A percentile compares a stretch with the other conserved stretches of the same genome.
phyloP scores from a whole-genome alignment of 345 rosid species.

The Brassica juncea region DNA sequence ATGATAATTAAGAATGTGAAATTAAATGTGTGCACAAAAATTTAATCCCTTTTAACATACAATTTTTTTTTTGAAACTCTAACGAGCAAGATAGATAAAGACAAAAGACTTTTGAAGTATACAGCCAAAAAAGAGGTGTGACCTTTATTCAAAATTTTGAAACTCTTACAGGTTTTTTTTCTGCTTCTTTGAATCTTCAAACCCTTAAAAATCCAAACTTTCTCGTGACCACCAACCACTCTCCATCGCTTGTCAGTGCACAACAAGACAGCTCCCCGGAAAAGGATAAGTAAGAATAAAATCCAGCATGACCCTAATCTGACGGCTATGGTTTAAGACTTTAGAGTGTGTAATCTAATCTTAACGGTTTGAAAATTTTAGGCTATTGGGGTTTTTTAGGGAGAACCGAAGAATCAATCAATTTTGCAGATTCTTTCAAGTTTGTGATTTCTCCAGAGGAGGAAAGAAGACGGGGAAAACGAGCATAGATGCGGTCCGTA shows the following conservation, averaged over 20 bases:
- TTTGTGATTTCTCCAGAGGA: slow-evolving; percentile 18
- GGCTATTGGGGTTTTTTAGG: background rate
- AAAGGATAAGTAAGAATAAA: background rate
- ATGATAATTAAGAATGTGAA: slow-evolving; percentile 17
- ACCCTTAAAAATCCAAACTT: slow-evolving; percentile 28
- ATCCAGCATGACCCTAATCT: background rate
- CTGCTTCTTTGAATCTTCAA: slow-evolving; percentile 14
- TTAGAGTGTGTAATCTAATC: slow-evolving; percentile 1
- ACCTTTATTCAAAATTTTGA: background rate
- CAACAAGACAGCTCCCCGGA: background rate
- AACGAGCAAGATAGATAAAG: slow-evolving; percentile 18
- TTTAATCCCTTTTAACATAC: background rate
- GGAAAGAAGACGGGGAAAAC: slow-evolving; percentile 18
- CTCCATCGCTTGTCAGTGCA: slow-evolving; percentile 15
- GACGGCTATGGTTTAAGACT: background rate
- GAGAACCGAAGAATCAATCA: slow-evolving; percentile 11
- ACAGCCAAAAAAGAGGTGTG: slow-evolving; percentile 12
- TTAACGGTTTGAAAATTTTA: background rate
- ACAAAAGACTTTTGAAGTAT: background rate
- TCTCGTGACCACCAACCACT: slow-evolving; percentile 30
- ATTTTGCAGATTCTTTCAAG: slow-evolving; percentile 20
- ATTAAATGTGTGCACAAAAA: slow-evolving; percentile 21
- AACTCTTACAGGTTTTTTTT: background rate
- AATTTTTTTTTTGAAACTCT: background rate
- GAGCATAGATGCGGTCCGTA: slow-evolving; percentile 4